These are phyloP conservation scores for Yamadazyma spencermartinsiae DNA, from an alignment of 1,139 yeast genomes.

Conservation along the genomic window DNA sequence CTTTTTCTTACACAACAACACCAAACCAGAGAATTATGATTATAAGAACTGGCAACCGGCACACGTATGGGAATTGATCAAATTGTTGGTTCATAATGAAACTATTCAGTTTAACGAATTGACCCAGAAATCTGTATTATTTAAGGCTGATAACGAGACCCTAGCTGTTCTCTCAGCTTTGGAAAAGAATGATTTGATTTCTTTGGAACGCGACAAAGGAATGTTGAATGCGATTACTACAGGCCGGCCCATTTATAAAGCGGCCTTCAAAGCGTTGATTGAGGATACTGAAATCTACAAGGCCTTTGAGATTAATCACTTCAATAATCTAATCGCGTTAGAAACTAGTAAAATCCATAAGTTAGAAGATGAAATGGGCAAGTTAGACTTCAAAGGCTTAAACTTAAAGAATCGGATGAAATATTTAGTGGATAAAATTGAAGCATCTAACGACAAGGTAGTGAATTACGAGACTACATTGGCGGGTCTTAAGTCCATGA, in stretches of 20 bases:
- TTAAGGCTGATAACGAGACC: slow-evolving; percentile 57
- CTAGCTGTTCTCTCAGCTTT: slow-evolving; percentile 58
- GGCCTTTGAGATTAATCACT: slow-evolving; percentile 63
- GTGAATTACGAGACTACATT: slow-evolving; percentile 37
- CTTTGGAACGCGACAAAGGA: slow-evolving; percentile 73
- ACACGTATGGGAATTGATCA: slow-evolving; percentile 87
- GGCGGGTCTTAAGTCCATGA: slow-evolving; percentile 17
- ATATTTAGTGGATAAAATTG: slow-evolving; percentile 67
- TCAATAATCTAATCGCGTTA: slow-evolving; percentile 51
- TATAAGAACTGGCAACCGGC: slow-evolving; percentile 62
- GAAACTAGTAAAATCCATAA: slow-evolving; percentile 66
- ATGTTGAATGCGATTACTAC: slow-evolving; percentile 64
- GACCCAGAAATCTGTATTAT: slow-evolving; percentile 55
- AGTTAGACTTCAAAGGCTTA: slow-evolving; percentile 43
- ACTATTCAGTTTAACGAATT: slow-evolving; percentile 52
- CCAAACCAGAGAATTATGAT: slow-evolving; percentile 23
- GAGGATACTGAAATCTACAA: slow-evolving; percentile 57
- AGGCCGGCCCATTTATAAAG: slow-evolving; percentile 81
- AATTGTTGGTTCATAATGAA: slow-evolving; percentile 53
- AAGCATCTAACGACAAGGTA: slow-evolving; percentile 52
- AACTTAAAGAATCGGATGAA: slow-evolving; percentile 60
- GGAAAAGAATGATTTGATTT: slow-evolving; percentile 77
- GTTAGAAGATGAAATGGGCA: slow-evolving; percentile 71
- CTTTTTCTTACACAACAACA: slow-evolving; percentile 56
- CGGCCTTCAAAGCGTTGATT: slow-evolving; percentile 72